phyloP scores from a whole-genome alignment of 1,139 yeast genomes.

The Suhomyces wounanorum region DNA sequence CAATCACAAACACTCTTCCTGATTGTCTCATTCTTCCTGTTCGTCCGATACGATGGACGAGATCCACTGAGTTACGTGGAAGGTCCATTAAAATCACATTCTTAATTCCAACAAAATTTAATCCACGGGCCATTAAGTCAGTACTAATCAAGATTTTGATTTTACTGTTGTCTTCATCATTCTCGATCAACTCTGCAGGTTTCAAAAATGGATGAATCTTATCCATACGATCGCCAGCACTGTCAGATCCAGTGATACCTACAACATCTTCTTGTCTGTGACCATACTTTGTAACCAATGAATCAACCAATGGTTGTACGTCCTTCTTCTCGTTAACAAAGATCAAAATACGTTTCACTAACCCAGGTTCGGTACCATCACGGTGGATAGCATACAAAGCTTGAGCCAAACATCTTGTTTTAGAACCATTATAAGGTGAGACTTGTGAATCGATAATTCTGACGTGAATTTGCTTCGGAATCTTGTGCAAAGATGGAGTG shows the following conservation, averaged over 20 bases:
- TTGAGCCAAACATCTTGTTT: constrained; percentile 82
- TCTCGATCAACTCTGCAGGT: constrained; percentile 50
- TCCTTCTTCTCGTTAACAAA: constrained; percentile 79
- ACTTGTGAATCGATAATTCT: constrained; percentile 73
- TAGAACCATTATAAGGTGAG: constrained; percentile 81
- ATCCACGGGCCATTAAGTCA: constrained; percentile 86
- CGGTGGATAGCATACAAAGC: constrained; percentile 81
- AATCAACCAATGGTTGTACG: constrained; percentile 58
- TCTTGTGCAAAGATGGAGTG: constrained; percentile 79
- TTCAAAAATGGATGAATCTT: constrained; percentile 62
- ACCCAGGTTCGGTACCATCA: constrained; percentile 80
- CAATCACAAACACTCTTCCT: constrained; percentile 82
- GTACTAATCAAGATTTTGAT: constrained; percentile 80
- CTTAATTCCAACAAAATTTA: constrained; percentile 80
- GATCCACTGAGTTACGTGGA: constrained; percentile 81
- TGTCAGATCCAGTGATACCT: constrained; percentile 67
- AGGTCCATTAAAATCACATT: constrained; percentile 84
- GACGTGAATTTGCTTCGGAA: constrained; percentile 74
- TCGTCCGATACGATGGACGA: constrained; percentile 90
- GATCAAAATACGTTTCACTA: constrained; percentile 77
- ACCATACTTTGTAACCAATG: constrained; percentile 53
- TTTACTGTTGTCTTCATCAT: constrained; percentile 29
- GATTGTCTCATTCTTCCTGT: constrained; percentile 91
- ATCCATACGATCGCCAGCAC: constrained; percentile 56
- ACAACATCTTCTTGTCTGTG: constrained; percentile 50